Conservation (phyloP, 345 rosid genomes). For the Bruguiera sexangula region DNA sequence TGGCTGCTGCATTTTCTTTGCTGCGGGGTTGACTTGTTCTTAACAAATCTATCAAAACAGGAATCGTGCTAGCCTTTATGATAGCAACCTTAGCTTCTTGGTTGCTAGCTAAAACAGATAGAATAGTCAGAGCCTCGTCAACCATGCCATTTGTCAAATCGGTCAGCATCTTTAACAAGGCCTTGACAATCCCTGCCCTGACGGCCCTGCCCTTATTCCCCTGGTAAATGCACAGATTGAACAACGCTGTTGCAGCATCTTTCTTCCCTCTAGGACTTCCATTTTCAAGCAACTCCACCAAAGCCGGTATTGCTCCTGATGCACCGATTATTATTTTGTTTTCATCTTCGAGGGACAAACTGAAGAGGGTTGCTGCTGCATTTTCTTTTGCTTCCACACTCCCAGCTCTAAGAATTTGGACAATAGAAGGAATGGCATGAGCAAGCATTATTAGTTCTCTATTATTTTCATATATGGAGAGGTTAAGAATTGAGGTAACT, state of each 20-base stretch:
- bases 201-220: constrained; percentile 91
- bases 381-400: constrained; percentile 87
- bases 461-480: constrained; percentile 78
- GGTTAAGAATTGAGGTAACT: constrained; percentile 84
- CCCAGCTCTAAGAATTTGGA: constrained; percentile 81
- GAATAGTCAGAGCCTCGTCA: constrained; percentile 73
- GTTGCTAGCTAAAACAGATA: constrained; percentile 73
- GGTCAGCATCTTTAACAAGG: constrained; percentile 62
- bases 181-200: constrained; percentile 69
- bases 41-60: constrained; percentile 56
- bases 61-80: constrained; percentile 59
- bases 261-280: constrained; percentile 84
- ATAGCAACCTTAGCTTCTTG: constrained; percentile 70
- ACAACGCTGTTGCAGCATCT: constrained; percentile 92
- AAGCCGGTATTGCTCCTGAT: constrained; percentile 76
- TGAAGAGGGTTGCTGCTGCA: constrained; percentile 92
- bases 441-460: constrained; percentile 81
- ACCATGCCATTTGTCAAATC: constrained; percentile 65
- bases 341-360: constrained; percentile 83
- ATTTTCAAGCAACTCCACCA: constrained; percentile 63
- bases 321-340: constrained; percentile 90
- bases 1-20: constrained; percentile 84
- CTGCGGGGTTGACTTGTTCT: constrained; percentile 61
- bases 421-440: constrained; percentile 77
- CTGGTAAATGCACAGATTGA: constrained; percentile 76